phyloP scores from a whole-genome alignment of 352 stramenopile species.

The Globisporangium nagaii region DNA sequence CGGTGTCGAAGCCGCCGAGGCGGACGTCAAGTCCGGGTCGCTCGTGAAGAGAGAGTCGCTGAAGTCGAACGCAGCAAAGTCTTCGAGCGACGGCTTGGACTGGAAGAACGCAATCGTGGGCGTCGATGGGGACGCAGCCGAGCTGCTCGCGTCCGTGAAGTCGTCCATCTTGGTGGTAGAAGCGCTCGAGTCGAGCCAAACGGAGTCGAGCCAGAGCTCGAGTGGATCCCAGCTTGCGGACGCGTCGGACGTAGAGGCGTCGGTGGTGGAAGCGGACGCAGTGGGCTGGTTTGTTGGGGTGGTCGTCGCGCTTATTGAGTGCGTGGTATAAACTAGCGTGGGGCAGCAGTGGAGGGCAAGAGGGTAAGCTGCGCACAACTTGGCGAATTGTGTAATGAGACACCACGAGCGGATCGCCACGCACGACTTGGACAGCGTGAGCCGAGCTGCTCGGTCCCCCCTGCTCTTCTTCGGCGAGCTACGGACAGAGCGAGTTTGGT shows the following conservation, averaged over 20 bases:
- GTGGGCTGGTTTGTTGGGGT: neutral
- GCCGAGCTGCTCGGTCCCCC: no score
- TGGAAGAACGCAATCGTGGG: neutral
- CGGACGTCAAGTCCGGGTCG: neutral
- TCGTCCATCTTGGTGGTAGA: neutral
- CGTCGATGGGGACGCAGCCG: neutral
- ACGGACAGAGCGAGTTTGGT: no score
- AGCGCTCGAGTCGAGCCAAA: neutral
- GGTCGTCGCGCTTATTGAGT: neutral
- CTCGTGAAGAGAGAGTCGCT: neutral
- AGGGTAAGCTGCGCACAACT: neutral
- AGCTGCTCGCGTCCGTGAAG: neutral
- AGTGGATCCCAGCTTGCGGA: neutral
- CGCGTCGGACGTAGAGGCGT: neutral
- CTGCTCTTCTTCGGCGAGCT: no score
- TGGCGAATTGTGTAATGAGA: neutral
- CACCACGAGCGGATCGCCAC: neutral
- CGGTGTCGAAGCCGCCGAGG: no score
- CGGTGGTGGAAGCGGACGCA: neutral
- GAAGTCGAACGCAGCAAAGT: neutral
- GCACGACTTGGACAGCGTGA: neutral
- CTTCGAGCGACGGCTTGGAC: neutral
- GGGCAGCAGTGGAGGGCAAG: no score
- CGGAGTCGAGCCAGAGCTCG: conserved; percentile 3
- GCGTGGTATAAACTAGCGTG: neutral